Conservation (phyloP, 495 filamentous ascomycete genomes). For the Talaromyces liani region DNA sequence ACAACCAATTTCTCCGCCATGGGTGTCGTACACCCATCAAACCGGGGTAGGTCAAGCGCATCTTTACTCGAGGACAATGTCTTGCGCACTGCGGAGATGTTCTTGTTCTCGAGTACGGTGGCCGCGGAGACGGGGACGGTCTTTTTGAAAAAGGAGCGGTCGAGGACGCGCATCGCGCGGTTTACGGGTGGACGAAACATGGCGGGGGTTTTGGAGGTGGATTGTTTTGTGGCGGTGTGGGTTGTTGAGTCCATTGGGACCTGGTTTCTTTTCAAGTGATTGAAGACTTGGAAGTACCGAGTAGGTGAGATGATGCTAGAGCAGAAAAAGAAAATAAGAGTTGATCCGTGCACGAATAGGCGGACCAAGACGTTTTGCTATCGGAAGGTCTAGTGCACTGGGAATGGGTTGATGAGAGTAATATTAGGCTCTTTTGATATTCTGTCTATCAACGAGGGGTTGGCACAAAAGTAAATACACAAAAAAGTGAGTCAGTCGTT, state of each 20-base stretch:
- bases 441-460: background rate
- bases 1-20: slow-evolving; percentile 23
- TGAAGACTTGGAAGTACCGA: background rate
- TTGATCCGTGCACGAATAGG: slow-evolving; percentile 7
- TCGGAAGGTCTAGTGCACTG: background rate
- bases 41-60: slow-evolving; percentile 50
- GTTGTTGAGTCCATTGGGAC: slow-evolving; percentile 14
- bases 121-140: slow-evolving; percentile 72
- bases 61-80: slow-evolving; percentile 51
- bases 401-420: background rate
- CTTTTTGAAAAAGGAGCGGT: slow-evolving; percentile 76
- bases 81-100: slow-evolving; percentile 61
- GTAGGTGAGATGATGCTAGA: background rate
- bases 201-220: slow-evolving; percentile 8
- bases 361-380: background rate
- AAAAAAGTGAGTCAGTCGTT: background rate
- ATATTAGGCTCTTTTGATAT: background rate
- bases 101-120: slow-evolving; percentile 57
- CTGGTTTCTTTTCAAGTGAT: background rate
- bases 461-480: background rate
- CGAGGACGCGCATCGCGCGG: slow-evolving; percentile 69
- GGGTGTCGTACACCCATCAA: slow-evolving; percentile 27
- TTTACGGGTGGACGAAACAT: slow-evolving; percentile 81
- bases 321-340: slow-evolving; percentile 21
- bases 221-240: slow-evolving; percentile 15